These are phyloP conservation scores for Elaeis guineensis DNA, from an alignment of 176 grass and related monocot species.

Conservation along the genomic window DNA sequence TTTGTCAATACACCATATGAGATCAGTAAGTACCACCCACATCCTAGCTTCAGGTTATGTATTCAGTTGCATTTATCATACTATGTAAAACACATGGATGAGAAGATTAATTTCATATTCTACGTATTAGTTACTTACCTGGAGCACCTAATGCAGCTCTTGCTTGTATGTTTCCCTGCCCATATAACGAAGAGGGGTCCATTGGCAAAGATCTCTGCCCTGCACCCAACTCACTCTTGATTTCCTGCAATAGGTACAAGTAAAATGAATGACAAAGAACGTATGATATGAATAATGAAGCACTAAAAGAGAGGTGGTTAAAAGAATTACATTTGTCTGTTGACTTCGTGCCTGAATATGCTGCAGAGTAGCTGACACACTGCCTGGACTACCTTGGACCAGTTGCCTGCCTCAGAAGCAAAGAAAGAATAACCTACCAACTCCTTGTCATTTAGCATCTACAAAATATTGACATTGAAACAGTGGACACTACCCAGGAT, in stretches of 20 bases:
- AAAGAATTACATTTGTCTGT: conserved; percentile 42
- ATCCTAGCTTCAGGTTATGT: too few relatives aligned
- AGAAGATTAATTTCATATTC: conserved; percentile 1
- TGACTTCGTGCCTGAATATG: conserved; percentile 67
- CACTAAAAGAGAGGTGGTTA: neutral
- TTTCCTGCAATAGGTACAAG: conserved; percentile 43
- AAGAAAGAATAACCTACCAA: conserved; percentile 7
- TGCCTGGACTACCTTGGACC: conserved; percentile 47
- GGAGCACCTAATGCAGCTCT: conserved; percentile 54
- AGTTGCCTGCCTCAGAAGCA: conserved; percentile 34
- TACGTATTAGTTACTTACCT: conserved; percentile 42
- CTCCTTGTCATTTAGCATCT: neutral
- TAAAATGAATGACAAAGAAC: conserved; percentile 5
- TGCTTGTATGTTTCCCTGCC: conserved; percentile 52
- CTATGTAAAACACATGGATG: conserved; percentile 4
- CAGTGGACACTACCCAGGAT: conserved; percentile 35
- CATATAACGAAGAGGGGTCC: conserved; percentile 60
- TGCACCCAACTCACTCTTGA: conserved; percentile 54
- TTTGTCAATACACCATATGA: too few relatives aligned
- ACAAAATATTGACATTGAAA: conserved; percentile 2
- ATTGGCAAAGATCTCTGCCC: conserved; percentile 55
- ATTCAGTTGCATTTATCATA: neutral
- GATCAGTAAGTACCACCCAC: too few relatives aligned
- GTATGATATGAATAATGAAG: neutral
- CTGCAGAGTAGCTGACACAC: conserved; percentile 44